Percentiles rank a stretch among this genome's conserved stretches.
Evolutionary conservation across 805 yeast species (phyloP).

Genomic region (Lipomyces yamadae): DNA sequence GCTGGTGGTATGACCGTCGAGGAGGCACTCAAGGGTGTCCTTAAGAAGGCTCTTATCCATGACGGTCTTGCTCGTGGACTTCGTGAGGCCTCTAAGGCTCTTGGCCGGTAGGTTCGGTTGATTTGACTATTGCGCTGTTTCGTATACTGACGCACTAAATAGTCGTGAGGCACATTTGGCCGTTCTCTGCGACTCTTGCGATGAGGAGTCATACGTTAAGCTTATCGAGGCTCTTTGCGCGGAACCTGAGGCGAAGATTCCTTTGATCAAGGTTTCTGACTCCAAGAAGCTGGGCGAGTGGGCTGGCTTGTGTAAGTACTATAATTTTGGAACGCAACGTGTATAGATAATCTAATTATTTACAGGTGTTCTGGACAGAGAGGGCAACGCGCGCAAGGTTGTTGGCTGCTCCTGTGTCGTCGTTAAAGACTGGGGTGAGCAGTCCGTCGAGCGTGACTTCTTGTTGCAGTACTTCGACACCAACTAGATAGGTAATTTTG

Average conservation of each 20-base stretch:
- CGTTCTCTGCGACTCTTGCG: constrained; percentile 97
- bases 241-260: constrained; percentile 95
- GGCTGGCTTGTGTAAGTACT: constrained; percentile 82
- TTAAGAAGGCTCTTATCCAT: constrained; percentile 96
- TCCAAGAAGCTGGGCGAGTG: constrained; percentile 99
- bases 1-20: constrained; percentile 93
- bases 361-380: constrained; percentile 91
- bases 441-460: constrained; percentile 95
- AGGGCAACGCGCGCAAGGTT: constrained; percentile 99
- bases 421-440: constrained; percentile 99
- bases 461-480: constrained; percentile 87
- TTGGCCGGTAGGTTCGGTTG: constrained; percentile 61
- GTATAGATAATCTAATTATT: neutral
- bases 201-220: constrained; percentile 95
- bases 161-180: constrained; percentile 91
- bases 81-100: constrained; percentile 99
- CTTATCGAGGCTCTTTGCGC: constrained; percentile 99
- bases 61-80: constrained; percentile 99
- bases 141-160: constrained; percentile 4
- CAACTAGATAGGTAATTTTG: constrained; percentile 25
- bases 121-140: neutral
- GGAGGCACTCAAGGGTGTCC: constrained; percentile 97
- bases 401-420: constrained; percentile 99
- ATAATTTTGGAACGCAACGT: neutral
- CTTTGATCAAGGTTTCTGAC: constrained; percentile 98